Conservation (phyloP, 345 rosid genomes). For the Reutealis trisperma region DNA sequence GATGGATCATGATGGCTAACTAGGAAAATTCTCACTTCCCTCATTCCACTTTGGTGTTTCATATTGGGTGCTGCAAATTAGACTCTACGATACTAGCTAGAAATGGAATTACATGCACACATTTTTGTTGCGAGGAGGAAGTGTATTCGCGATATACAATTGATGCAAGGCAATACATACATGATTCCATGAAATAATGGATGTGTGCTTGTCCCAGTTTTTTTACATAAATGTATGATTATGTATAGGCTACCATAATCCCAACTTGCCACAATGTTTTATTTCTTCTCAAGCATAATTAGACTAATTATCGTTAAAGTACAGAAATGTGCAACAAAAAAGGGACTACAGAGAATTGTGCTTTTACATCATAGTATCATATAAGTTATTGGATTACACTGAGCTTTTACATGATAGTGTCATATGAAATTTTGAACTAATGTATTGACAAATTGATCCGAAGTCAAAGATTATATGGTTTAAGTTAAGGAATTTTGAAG, state of each 20-base stretch:
- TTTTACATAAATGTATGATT: no score
- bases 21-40: not conserved
- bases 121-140: not conserved
- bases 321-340: not conserved
- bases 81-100: not conserved
- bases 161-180: not conserved
- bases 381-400: no score
- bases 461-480: no score
- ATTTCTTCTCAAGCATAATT: not conserved
- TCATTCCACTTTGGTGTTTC: not conserved
- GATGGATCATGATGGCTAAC: not conserved
- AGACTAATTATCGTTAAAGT: no score
- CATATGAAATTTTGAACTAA: no score
- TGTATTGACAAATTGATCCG: no score
- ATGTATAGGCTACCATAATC: not conserved
- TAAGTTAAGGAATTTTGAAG: no score
- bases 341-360: no score
- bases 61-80: not conserved
- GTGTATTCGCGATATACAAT: no score
- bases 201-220: not conserved
- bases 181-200: not conserved
- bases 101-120: not conserved
- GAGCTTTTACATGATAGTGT: no score
- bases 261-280: not conserved
- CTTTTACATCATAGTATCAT: no score